A percentile compares a stretch with the other conserved stretches of the same genome.
These are phyloP conservation scores for Tetrapisispora taiwanensis DNA, from an alignment of 805 yeast genomes.

Conservation along the genomic window DNA sequence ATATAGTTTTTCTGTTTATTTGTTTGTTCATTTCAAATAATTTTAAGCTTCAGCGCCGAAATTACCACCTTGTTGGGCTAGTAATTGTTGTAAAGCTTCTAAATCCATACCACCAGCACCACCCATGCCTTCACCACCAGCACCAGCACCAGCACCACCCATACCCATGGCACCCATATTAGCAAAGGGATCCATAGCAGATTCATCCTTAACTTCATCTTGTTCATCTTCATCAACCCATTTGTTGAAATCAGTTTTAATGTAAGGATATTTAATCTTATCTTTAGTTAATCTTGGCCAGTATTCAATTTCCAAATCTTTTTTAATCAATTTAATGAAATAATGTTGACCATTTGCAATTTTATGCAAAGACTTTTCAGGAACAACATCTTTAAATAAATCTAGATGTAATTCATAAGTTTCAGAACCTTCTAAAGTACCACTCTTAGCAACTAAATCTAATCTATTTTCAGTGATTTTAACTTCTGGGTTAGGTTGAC, in stretches of 20 bases:
- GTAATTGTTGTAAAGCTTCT: conserved; percentile 3
- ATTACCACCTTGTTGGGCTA: conserved; percentile 3
- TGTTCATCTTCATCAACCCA: conserved; percentile 99
- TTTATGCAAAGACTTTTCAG: conserved; percentile 47
- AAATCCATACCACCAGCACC: conserved; percentile 29
- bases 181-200: conserved; percentile 22
- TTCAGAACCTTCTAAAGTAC: conserved; percentile 27
- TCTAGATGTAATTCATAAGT: conserved; percentile 60
- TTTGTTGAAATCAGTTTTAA: conserved; percentile 91
- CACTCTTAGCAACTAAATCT: conserved; percentile 33
- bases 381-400: conserved; percentile 65
- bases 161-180: conserved; percentile 22
- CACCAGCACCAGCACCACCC: conserved; percentile 33
- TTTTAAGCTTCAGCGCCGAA: neutral
- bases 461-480: conserved; percentile 49
- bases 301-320: conserved; percentile 58
- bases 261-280: conserved; percentile 64
- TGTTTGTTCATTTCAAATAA: neutral
- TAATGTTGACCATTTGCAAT: conserved; percentile 44
- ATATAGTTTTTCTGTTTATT: neutral
- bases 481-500: conserved; percentile 44
- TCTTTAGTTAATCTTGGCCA: conserved; percentile 96
- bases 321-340: conserved; percentile 59
- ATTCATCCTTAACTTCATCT: conserved; percentile 42
- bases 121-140: conserved; percentile 27